Conservation (phyloP, 2,329 filamentous ascomycete species). For the Sporothrix luriei region DNA sequence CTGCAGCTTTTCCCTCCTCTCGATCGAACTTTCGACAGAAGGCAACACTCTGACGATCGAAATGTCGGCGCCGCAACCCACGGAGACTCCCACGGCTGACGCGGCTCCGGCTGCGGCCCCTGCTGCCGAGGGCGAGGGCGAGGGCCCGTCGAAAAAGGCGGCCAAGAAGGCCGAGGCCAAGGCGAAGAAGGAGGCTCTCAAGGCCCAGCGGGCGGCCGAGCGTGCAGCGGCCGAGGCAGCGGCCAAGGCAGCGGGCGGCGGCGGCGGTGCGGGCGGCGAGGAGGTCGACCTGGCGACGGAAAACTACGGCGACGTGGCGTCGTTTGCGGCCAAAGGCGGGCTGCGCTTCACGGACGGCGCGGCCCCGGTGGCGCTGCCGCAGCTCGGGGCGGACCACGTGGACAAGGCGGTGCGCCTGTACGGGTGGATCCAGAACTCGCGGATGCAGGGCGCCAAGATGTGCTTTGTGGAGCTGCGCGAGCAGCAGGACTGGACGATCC, state of each 20-base stretch:
- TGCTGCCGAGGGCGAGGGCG: conserved; percentile 47
- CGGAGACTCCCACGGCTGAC: conserved; percentile 28
- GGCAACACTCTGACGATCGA: background rate
- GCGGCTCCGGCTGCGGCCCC: conserved; percentile 10
- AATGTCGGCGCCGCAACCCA: conserved; percentile 31
- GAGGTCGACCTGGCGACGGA: conserved; percentile 69
- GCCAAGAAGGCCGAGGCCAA: conserved; percentile 83
- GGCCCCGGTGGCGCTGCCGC: conserved; percentile 61
- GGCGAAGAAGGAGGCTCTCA: conserved; percentile 84
- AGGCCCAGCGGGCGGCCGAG: conserved; percentile 72
- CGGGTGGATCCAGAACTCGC: conserved; percentile 82
- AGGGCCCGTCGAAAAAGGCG: conserved; percentile 69
- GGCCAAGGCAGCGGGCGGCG: conserved; percentile 65
- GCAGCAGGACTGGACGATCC: conserved; percentile 74
- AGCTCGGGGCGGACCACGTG: conserved; percentile 65
- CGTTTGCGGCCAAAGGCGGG: conserved; percentile 49
- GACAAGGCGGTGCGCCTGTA: conserved; percentile 75
- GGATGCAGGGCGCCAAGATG: conserved; percentile 88
- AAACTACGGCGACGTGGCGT: conserved; percentile 66
- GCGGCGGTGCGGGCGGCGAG: conserved; percentile 62
- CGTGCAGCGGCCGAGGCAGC: conserved; percentile 65
- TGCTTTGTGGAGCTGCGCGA: conserved; percentile 84
- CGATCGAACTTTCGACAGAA: background rate
- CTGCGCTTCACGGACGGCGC: conserved; percentile 56
- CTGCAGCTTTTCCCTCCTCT: background rate